These are phyloP conservation scores for Cryptococcus sp. DNA, from an alignment of 1,284 basidiomycete species.

Conservation along the genomic window DNA sequence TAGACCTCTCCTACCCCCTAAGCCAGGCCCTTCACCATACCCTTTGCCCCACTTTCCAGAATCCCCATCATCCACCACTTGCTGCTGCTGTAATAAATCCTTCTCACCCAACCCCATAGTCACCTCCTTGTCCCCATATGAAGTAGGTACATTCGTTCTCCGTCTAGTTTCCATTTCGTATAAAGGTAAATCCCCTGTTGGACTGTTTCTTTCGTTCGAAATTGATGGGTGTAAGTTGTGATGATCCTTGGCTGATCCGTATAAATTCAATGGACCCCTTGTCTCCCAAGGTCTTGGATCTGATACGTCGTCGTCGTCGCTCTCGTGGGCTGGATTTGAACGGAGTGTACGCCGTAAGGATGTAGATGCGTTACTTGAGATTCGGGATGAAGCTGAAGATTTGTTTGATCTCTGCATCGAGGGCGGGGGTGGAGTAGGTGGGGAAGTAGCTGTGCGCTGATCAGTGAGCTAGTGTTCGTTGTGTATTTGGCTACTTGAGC, in stretches of 20 bases:
- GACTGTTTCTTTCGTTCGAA: slow-evolving; percentile 1
- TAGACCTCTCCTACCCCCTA: slow-evolving; percentile 38
- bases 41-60: slow-evolving; percentile 45
- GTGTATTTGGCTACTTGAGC: too few species aligned
- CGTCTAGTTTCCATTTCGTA: slow-evolving; percentile 29
- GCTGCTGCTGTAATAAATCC: slow-evolving; percentile 9
- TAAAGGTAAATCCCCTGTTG: slow-evolving; percentile 17
- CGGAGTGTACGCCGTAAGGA: slow-evolving; percentile 14
- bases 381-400: slow-evolving; percentile 9
- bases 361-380: slow-evolving; percentile 8
- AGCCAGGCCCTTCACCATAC: slow-evolving; percentile 38
- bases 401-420: slow-evolving; percentile 18
- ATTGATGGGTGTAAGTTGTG: neutral
- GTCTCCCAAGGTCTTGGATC: slow-evolving; percentile 45
- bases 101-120: slow-evolving; percentile 13
- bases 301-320: slow-evolving; percentile 29
- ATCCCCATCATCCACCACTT: slow-evolving; percentile 15
- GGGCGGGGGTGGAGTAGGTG: slow-evolving; percentile 1
- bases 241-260: slow-evolving; percentile 28
- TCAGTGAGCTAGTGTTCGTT: too few species aligned
- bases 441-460: neutral
- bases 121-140: slow-evolving; percentile 27
- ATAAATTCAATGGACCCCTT: slow-evolving; percentile 23
- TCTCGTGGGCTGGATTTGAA: slow-evolving; percentile 4
- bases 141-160: neutral